A percentile compares a stretch with the other conserved stretches of the same genome.
These are phyloP conservation scores for Tubosaeta brunneosetosa DNA, from an alignment of 768 basidiomycete genomes.

Conservation along the genomic window DNA sequence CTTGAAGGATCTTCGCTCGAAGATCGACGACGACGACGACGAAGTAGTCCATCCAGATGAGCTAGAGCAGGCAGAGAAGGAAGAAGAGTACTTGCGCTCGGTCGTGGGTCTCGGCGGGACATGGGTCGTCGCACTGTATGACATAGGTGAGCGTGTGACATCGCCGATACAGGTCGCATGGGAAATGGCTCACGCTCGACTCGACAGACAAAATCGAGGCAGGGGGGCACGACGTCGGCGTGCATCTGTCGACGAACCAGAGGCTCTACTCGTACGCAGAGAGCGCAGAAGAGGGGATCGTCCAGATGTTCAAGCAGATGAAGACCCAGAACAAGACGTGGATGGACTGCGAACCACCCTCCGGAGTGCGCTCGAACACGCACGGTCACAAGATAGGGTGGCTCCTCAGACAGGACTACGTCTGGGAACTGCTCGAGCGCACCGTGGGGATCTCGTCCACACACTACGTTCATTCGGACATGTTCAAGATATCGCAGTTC, in stretches of 20 bases:
- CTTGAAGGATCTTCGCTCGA: neutral
- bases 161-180: too few relatives aligned
- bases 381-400: neutral
- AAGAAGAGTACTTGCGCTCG: neutral
- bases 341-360: neutral
- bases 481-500: neutral
- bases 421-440: neutral
- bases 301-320: neutral
- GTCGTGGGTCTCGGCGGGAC: neutral
- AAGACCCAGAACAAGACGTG: neutral
- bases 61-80: neutral
- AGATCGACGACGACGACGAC: neutral
- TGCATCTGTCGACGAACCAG: neutral
- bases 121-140: neutral
- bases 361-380: neutral
- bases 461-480: neutral
- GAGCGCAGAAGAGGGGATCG: neutral
- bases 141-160: neutral
- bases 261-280: neutral
- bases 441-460: neutral
- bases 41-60: neutral
- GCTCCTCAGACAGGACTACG: neutral
- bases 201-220: neutral
- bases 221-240: neutral
- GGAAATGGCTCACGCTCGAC: neutral